Evolutionary conservation across 441 rosid species (phyloP).

Genomic region (Theobroma grandiflorum): DNA sequence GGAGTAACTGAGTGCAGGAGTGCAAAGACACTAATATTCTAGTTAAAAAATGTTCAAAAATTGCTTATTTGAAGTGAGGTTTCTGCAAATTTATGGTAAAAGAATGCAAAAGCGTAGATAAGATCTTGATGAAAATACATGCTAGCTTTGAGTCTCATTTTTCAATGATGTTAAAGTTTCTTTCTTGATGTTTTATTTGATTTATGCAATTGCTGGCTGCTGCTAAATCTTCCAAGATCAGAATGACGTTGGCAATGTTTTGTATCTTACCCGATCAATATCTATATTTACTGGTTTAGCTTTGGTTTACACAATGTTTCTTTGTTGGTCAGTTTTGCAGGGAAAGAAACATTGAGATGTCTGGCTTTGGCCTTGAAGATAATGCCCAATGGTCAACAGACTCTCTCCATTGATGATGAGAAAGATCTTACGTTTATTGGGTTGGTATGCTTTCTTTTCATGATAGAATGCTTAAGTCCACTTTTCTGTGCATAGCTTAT

Average conservation of each 20-base stretch:
- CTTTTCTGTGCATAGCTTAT: slow-evolving; percentile 2
- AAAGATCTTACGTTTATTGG: slow-evolving; percentile 97
- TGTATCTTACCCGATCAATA: not conserved
- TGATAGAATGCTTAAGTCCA: slow-evolving; percentile 21
- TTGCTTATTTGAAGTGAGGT: not conserved
- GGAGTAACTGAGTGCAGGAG: not conserved
- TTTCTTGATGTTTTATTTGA: not conserved
- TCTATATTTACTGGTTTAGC: slow-evolving; percentile 14
- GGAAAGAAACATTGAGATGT: slow-evolving; percentile 93
- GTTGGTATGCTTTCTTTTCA: slow-evolving; percentile 92
- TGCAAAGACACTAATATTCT: not conserved
- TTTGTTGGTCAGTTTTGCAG: slow-evolving; percentile 79
- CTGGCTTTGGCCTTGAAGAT: slow-evolving; percentile 89
- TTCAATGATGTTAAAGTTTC: not conserved
- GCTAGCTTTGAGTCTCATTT: not conserved
- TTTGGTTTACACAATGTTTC: slow-evolving; percentile 15
- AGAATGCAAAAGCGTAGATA: slow-evolving; percentile 12
- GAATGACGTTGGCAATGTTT: not conserved
- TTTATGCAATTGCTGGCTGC: not conserved
- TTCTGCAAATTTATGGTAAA: slow-evolving; percentile 9
- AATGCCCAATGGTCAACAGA: slow-evolving; percentile 79
- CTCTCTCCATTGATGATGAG: slow-evolving; percentile 85
- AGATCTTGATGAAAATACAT: slow-evolving; percentile 12
- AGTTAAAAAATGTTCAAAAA: not conserved
- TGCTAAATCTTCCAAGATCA: slow-evolving; percentile 12